phyloP scores from a whole-genome alignment of 768 basidiomycete species.

The Leucocoprinus leucothites region DNA sequence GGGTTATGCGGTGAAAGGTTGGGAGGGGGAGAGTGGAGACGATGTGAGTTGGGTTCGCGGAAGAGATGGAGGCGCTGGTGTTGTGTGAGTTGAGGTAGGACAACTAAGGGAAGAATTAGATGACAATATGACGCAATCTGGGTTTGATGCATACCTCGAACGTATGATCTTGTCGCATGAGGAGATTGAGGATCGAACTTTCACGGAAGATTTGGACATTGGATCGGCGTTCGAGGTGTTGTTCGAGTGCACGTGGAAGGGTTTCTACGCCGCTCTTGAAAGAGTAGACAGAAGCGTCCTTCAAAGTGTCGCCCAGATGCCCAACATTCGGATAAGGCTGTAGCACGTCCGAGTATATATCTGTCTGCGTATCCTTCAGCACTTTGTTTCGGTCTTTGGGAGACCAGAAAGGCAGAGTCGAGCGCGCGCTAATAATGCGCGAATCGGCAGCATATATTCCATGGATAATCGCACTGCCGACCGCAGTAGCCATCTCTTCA shows the following conservation, averaged over 20 bases:
- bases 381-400: slow-evolving; percentile 28
- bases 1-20: slow-evolving; percentile 42
- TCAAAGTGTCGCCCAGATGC: slow-evolving; percentile 43
- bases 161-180: slow-evolving; percentile 27
- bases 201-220: slow-evolving; percentile 60
- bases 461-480: slow-evolving; percentile 83
- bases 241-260: slow-evolving; percentile 55
- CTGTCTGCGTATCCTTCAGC: not conserved
- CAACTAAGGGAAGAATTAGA: slow-evolving; percentile 9
- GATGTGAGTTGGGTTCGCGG: slow-evolving; percentile 53
- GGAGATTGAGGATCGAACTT: slow-evolving; percentile 35
- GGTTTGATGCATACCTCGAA: slow-evolving; percentile 40
- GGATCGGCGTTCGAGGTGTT: slow-evolving; percentile 36
- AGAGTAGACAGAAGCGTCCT: slow-evolving; percentile 72
- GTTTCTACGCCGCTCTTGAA: slow-evolving; percentile 74
- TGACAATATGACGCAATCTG: not conserved
- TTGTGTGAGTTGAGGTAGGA: not conserved
- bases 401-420: slow-evolving; percentile 35
- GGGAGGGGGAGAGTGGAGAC: slow-evolving; percentile 77
- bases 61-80: not conserved
- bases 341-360: not conserved
- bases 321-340: slow-evolving; percentile 34
- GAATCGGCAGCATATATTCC: slow-evolving; percentile 93
- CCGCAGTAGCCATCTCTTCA: slow-evolving; percentile 60
- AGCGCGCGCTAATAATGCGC: slow-evolving; percentile 64